Evolutionary conservation across 2,329 filamentous ascomycete species (phyloP), one percentile per base, ranked within the genome.

Genomic region (Blastomyces parvus): DNA sequence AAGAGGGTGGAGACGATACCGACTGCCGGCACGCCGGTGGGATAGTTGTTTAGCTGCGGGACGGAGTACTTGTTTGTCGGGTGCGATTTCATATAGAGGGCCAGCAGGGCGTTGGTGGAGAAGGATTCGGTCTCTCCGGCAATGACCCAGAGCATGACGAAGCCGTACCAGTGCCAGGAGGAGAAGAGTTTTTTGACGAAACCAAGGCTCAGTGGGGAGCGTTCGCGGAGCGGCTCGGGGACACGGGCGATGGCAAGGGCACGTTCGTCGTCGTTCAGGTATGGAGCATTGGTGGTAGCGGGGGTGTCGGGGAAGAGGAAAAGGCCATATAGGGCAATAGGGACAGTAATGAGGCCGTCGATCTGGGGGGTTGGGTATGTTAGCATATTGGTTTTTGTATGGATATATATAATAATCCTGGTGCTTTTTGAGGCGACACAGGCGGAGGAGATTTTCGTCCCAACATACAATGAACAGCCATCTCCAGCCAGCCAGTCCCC

Each of bases 41-140:
- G 81, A 61, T 82, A 83, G 61, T 83, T 80, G 72, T 84, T 83
- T 17, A 82, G 70, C 64, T 83, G 79, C 0, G 80, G 68, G 1
- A 83, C 73, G 3, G 76, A 75, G 66, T 82, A 83, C 22, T 73
- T 73, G 1, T 73, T 76, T 0, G 73, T 78, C 0, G 78, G 77
- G 61, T 81, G 76, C 0, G 75, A 70, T 64, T 80, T 79, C 77
- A 83, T 78, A 66, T 82, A 83, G 0, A 84, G 67, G 0, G 78
- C 74, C 0, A 84, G 69, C 1, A 89, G 77, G 0, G 83, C 78
- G 72, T 90, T 89, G 25, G 82, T 81, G 61, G 82, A 84, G 72
- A 89, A 90, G 0, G 85, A 88, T 71, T 91, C 88, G 0, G 85
- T 86, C 70, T 89, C 86, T 38, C 87, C 86, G 0, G 86, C 87